phyloP scores from a whole-genome alignment of 2,329 filamentous ascomycete species.

The Dendrostoma leiphaemia region DNA sequence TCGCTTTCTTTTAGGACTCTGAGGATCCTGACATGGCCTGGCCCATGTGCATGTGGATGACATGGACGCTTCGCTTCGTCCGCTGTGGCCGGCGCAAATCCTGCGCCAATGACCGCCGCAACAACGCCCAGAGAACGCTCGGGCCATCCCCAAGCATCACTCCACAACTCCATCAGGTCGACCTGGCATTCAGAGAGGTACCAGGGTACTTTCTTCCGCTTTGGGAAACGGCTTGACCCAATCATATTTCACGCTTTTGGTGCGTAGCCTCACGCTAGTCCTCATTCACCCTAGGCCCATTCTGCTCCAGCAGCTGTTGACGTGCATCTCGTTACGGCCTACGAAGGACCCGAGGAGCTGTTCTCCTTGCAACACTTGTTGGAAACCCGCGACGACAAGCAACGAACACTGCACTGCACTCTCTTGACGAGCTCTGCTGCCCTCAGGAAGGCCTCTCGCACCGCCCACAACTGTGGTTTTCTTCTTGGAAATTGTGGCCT shows the following conservation, averaged over 20 bases:
- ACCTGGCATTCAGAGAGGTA: constrained; percentile 5
- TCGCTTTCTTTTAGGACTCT: background rate
- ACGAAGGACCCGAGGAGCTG: background rate
- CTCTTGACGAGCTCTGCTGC: background rate
- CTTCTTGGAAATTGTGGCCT: too few relatives aligned
- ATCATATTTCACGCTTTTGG: constrained; percentile 15
- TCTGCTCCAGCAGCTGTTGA: background rate
- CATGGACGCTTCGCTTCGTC: too few relatives aligned
- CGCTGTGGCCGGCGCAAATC: background rate
- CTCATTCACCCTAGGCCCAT: background rate
- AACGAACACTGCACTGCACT: background rate
- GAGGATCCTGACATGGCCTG: too few relatives aligned
- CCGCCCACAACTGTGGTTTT: background rate
- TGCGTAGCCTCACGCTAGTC: constrained; percentile 11
- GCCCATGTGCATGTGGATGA: too few relatives aligned
- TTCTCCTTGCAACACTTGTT: background rate
- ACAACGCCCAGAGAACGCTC: constrained; percentile 3
- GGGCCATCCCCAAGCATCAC: background rate
- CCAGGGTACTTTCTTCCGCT: background rate
- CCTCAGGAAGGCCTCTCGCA: background rate
- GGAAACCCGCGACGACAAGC: background rate
- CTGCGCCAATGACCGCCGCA: background rate
- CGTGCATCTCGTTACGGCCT: constrained; percentile 8
- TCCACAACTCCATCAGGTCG: background rate
- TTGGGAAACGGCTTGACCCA: constrained; percentile 1